phyloP scores from a whole-genome alignment of 1,284 basidiomycete genomes.

The Marasmius oreades region DNA sequence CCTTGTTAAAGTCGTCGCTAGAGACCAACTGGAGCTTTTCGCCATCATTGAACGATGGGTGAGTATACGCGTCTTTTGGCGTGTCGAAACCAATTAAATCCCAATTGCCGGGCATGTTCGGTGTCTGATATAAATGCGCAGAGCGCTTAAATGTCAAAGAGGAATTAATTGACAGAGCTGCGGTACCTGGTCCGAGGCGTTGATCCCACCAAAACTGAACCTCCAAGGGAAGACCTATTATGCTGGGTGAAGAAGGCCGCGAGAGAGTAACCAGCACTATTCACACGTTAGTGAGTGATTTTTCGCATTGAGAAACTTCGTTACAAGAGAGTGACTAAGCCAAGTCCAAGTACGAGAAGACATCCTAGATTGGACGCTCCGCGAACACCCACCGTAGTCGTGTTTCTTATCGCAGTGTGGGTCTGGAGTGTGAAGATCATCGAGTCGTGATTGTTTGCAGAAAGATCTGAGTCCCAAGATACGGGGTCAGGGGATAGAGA shows the following conservation, averaged over 20 bases:
- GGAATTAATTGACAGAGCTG: conserved; percentile 19
- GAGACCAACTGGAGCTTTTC: conserved; percentile 69
- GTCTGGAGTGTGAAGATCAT: conserved; percentile 73
- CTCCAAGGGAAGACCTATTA: conserved; percentile 50
- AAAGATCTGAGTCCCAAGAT: conserved; percentile 64
- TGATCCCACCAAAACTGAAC: conserved; percentile 80
- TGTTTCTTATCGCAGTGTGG: conserved; percentile 63
- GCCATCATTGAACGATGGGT: conserved; percentile 50
- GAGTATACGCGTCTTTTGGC: conserved; percentile 57
- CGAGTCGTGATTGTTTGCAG: conserved; percentile 50
- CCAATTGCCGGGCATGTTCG: conserved; percentile 60
- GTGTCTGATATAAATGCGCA: conserved; percentile 55
- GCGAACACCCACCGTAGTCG: conserved; percentile 55
- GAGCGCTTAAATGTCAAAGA: conserved; percentile 39
- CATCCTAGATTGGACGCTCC: conserved; percentile 79
- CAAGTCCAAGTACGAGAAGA: conserved; percentile 57
- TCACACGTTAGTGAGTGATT: conserved; percentile 7
- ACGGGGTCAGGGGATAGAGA: conserved; percentile 70
- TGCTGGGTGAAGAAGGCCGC: conserved; percentile 62
- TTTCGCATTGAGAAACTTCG: conserved; percentile 22
- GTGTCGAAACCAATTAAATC: conserved; percentile 79
- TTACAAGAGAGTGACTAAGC: conserved; percentile 72
- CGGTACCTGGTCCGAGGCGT: conserved; percentile 69
- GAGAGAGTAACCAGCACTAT: conserved; percentile 79
- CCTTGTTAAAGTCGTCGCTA: conserved; percentile 86